Evolutionary conservation across 2,329 filamentous ascomycete species (phyloP).

Genomic region (Grosmannia penicillata): DNA sequence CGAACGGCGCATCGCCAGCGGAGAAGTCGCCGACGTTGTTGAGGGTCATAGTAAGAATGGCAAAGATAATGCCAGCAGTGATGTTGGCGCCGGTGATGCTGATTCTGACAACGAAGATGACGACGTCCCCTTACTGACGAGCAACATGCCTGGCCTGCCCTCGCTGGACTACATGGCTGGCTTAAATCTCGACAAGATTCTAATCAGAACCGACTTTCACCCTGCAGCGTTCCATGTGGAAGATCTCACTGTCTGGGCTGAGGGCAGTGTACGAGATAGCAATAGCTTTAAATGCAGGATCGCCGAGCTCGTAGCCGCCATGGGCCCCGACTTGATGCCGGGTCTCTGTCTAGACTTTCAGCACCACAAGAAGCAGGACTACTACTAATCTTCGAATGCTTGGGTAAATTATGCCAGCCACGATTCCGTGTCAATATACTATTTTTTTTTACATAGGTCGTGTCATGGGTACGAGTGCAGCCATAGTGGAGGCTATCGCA

Average conservation of each 20-base stretch:
- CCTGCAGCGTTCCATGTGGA: slow-evolving; percentile 25
- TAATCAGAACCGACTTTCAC: slow-evolving; percentile 30
- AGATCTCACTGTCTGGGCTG: slow-evolving; percentile 46
- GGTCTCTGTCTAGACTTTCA: slow-evolving; percentile 44
- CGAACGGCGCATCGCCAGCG: slow-evolving; percentile 13
- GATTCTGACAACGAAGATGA: slow-evolving; percentile 11
- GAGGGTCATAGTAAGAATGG: slow-evolving; percentile 7
- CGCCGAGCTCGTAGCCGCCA: slow-evolving; percentile 50
- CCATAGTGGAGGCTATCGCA: no score
- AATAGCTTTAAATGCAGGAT: slow-evolving; percentile 44
- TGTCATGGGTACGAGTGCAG: no score
- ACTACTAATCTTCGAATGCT: not conserved
- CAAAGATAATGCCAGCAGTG: slow-evolving; percentile 13
- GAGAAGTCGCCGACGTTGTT: slow-evolving; percentile 8
- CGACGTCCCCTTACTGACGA: slow-evolving; percentile 33
- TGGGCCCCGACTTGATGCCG: slow-evolving; percentile 44
- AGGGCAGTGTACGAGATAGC: slow-evolving; percentile 31
- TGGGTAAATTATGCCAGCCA: not conserved
- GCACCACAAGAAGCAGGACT: not conserved
- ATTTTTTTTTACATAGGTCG: no score
- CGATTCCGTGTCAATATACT: no score
- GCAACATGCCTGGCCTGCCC: slow-evolving; percentile 54
- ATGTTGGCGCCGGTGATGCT: not conserved
- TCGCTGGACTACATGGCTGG: slow-evolving; percentile 35
- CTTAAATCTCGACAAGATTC: slow-evolving; percentile 44